Base-by-base conservation (phyloP, 1,284 basidiomycete species). In the Neolentinus lepideus region DNA sequence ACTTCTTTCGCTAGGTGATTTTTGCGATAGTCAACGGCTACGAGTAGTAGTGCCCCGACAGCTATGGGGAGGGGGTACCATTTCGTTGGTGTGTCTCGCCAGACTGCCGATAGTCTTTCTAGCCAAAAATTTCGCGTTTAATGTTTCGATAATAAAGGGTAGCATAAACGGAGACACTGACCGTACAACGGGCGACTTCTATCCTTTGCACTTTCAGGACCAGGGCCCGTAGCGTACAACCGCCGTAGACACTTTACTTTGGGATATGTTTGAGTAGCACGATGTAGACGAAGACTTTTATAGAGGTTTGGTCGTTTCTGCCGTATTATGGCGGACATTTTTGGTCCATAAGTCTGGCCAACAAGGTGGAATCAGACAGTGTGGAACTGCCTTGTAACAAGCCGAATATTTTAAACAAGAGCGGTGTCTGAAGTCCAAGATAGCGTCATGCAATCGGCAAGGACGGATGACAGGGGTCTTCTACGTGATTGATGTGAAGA, bases 61-160 rank as follows among this genome's bases (percentile, higher is more conserved):
- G 92, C 91, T 58, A 98, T 75, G 14, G 96, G 96, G 47, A 99
- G 83, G 9, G 96, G 95, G 63, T 94, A 95, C 96, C 96, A 99
- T 70, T 86, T 91, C 53, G 90, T 93, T 1, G 92, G 93, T 0
- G 95, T 97, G 61, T 86, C 78, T 2, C 79, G 84, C 94, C 94
- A 97, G 24, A 92, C 93, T 60, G 83, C 68, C 43, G 73, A 71
- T 10, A 86, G 69, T 33, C 79, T 71, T 59, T 70, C 79, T 76
- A 67, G 22, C 53, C 29, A 31, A 12, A 12, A 46, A 46, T 11
- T 26, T 8, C 21, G n/a, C 19, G 16, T 36, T 52, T 33, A 26
- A 6, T 16, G 16, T 4, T 50, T 50, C 47, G n/a, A 43, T 8
- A 6, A n/a, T 43, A 43, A 9, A 43, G 6, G n/a, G n/a, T n/a